Evolutionary conservation across 306 rosid species (phyloP).

Genomic region (Trifolium dubium): DNA sequence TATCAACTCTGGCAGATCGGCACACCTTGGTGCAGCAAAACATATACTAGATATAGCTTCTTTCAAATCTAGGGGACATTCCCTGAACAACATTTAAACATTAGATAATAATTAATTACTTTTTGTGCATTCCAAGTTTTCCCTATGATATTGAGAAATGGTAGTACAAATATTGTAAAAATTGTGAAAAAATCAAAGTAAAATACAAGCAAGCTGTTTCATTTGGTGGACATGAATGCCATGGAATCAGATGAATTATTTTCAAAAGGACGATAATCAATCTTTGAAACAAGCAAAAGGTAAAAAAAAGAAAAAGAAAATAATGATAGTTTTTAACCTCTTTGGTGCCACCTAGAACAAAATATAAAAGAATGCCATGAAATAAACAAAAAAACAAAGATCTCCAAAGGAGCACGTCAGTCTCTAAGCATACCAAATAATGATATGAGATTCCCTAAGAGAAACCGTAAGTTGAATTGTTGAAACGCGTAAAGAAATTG

Average conservation of each 20-base stretch:
- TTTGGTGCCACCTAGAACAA: not conserved
- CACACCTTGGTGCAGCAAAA: slow-evolving; percentile 97
- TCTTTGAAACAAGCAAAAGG: slow-evolving; percentile 13
- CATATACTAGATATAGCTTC: slow-evolving; percentile 94
- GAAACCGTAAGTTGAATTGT: not conserved
- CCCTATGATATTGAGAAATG: not conserved
- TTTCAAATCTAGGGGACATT: slow-evolving; percentile 91
- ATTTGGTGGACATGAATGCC: slow-evolving; percentile 12
- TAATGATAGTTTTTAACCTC: too few relatives aligned
- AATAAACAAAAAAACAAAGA: not conserved
- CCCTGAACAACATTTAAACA: slow-evolving; percentile 54
- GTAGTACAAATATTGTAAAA: slow-evolving; percentile 11
- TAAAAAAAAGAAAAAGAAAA: not conserved
- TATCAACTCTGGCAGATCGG: slow-evolving; percentile 85
- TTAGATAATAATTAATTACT: not conserved
- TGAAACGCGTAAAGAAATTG: not conserved
- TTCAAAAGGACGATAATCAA: not conserved
- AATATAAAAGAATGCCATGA: not conserved
- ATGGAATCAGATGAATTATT: not conserved
- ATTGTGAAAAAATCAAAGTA: not conserved
- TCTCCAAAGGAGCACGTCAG: not conserved
- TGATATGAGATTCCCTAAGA: not conserved
- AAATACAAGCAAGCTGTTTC: slow-evolving; percentile 16
- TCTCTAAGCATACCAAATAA: not conserved
- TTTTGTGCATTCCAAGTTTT: not conserved